Conservation (phyloP, 768 basidiomycete genomes). For the Leccinum rimulosum region DNA sequence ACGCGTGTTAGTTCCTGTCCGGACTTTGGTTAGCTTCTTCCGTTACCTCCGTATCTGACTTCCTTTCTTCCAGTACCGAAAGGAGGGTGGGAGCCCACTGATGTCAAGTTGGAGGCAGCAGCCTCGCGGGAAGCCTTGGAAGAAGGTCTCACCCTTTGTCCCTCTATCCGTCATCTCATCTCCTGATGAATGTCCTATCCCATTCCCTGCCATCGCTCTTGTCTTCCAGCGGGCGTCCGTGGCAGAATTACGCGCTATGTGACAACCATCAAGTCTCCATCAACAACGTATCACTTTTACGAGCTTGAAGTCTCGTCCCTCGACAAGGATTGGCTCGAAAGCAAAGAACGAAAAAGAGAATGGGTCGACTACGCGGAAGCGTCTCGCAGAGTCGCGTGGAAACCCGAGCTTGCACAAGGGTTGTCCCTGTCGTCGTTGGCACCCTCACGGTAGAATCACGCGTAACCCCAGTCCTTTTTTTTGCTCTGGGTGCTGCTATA, state of each 20-base stretch:
- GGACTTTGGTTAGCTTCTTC: background rate
- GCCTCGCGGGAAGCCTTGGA: slow-evolving; percentile 90
- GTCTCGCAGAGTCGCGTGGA: slow-evolving; percentile 72
- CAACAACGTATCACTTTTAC: slow-evolving; percentile 87
- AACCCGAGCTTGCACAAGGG: slow-evolving; percentile 78
- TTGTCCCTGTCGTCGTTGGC: slow-evolving; percentile 71
- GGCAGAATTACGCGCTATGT: slow-evolving; percentile 85
- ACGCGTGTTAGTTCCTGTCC: background rate
- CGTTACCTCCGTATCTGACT: slow-evolving; percentile 7
- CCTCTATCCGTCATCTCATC: slow-evolving; percentile 69
- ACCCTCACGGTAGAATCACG: slow-evolving; percentile 42
- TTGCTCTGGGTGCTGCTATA: slow-evolving; percentile 10
- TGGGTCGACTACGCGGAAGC: slow-evolving; percentile 91
- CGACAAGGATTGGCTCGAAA: slow-evolving; percentile 80
- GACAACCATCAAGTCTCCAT: slow-evolving; percentile 73
- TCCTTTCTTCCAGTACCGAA: slow-evolving; percentile 66
- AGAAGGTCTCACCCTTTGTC: slow-evolving; percentile 92
- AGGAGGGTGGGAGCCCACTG: slow-evolving; percentile 85
- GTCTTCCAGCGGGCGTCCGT: slow-evolving; percentile 72
- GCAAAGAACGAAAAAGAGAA: slow-evolving; percentile 75
- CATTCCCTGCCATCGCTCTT: slow-evolving; percentile 33
- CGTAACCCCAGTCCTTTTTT: background rate
- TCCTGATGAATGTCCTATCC: slow-evolving; percentile 60
- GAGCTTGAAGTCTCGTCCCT: slow-evolving; percentile 79
- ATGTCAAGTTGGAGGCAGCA: slow-evolving; percentile 80